Base-by-base conservation (phyloP, 805 yeast species). In the Barnettozyma vustinii region DNA sequence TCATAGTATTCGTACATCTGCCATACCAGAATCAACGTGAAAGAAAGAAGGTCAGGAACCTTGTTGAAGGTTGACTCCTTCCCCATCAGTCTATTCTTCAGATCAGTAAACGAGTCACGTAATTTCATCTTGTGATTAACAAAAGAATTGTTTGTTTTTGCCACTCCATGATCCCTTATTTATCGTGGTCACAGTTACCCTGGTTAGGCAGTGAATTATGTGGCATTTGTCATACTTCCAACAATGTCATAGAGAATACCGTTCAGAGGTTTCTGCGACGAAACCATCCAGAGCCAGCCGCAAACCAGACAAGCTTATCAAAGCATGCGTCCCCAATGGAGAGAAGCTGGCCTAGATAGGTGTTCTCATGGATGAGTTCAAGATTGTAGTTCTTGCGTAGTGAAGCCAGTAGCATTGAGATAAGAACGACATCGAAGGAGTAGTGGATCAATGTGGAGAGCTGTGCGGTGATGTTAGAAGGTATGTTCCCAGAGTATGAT, bases 241-340 rank as follows among this genome's bases (percentile, higher is more conserved):
- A 32, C 9, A 35, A 35, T 6, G 10, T 19, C 37, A 37, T 10
- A 20, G 20, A n/a, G 12, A 19, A 42, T 18, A 37, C 30, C 15
- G 7, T n/a, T 40, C 40, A 37, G 20, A 21, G 19, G 6, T 40
- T 26, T 26, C 48, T 41, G 21, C 46, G 39, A 32, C 51, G 46
- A 13, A 48, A 48, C 48, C 48, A 48, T 20, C 45, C 37, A n/a
- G 48, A 45, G 1, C 46, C 51, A 0, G 48, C 35, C 6, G 48
- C 51, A 30, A 23, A 41, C 48, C 51, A 44, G 3, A 45, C 48
- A 12, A 48, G 36, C 30, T 45, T 45, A 8, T 45, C 51, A n/a
- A 35, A 48, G 21, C 48, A 41, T 9, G 40, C 19, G 19, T 45
- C 48, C 13, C 51, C 51, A 25, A 48, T 30, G n/a, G 19, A 9